Evolutionary conservation across 495 filamentous ascomycete species (phyloP).

Genomic region (Letharia lupina): DNA sequence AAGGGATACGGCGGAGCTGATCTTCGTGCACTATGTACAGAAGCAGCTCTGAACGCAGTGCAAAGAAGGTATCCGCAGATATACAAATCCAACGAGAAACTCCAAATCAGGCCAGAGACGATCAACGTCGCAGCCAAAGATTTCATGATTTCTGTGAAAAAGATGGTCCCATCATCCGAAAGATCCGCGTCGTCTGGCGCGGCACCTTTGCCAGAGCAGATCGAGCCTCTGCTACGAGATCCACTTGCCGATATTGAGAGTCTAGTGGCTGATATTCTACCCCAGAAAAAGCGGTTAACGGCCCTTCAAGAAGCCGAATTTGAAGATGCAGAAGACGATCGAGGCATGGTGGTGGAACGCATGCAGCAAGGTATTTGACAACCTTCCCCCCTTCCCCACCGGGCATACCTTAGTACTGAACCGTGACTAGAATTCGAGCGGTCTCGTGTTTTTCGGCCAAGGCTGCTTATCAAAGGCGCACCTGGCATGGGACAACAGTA

Average conservation of each 20-base stretch:
- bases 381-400: not conserved
- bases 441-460: slow-evolving; percentile 79
- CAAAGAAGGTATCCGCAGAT: slow-evolving; percentile 94
- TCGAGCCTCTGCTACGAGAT: slow-evolving; percentile 73
- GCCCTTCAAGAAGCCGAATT: slow-evolving; percentile 90
- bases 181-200: slow-evolving; percentile 76
- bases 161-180: slow-evolving; percentile 90
- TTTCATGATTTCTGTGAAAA: slow-evolving; percentile 94
- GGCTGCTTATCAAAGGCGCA: slow-evolving; percentile 67
- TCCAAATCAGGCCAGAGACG: slow-evolving; percentile 73
- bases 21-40: slow-evolving; percentile 85
- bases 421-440: slow-evolving; percentile 64
- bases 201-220: slow-evolving; percentile 59
- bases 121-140: slow-evolving; percentile 83
- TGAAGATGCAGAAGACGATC: slow-evolving; percentile 74
- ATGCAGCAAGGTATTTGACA: slow-evolving; percentile 52
- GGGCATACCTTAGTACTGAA: slow-evolving; percentile 4
- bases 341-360: slow-evolving; percentile 72
- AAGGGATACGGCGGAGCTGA: slow-evolving; percentile 97
- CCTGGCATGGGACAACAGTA: slow-evolving; percentile 94
- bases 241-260: slow-evolving; percentile 58
- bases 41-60: slow-evolving; percentile 96
- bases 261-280: slow-evolving; percentile 68
- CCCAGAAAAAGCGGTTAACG: slow-evolving; percentile 72
- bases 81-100: slow-evolving; percentile 82